These are phyloP conservation scores for Aquilaria agallochum DNA, from an alignment of 441 rosid genomes.

Conservation along the genomic window DNA sequence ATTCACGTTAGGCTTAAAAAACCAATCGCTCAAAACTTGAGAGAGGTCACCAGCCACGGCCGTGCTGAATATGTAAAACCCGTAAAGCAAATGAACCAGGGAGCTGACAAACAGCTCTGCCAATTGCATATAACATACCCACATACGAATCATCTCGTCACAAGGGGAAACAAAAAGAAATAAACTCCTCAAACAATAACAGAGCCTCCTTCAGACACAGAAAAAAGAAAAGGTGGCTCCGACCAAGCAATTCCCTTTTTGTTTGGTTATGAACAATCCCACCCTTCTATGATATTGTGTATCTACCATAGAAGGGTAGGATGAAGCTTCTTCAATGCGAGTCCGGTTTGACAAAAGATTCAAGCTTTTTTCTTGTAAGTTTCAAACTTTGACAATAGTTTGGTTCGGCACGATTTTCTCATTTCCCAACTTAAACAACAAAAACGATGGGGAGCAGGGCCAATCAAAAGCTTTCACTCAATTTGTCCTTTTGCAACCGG, in stretches of 20 bases:
- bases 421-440: constrained; percentile 20
- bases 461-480: constrained; percentile 19
- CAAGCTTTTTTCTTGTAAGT: not conserved
- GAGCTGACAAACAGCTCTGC: constrained; percentile 78
- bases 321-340: not conserved
- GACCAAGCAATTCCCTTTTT: not conserved
- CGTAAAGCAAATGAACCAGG: constrained; percentile 73
- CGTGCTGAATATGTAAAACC: constrained; percentile 75
- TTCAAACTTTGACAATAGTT: constrained; percentile 13
- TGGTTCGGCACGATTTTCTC: constrained; percentile 35
- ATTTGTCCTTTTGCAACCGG: not conserved
- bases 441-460: constrained; percentile 11
- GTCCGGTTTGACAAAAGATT: not conserved
- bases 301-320: constrained; percentile 14
- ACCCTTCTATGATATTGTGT: constrained; percentile 13
- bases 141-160: constrained; percentile 52
- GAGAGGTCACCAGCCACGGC: constrained; percentile 90
- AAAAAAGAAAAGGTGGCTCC: constrained; percentile 7
- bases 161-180: not conserved
- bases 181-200: not conserved
- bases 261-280: constrained; percentile 3
- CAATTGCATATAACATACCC: constrained; percentile 62
- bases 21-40: constrained; percentile 40
- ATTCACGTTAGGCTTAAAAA: constrained; percentile 53
- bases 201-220: constrained; percentile 14